Evolutionary conservation across 805 yeast species (phyloP), one percentile per base, ranked within the genome.

Genomic region (Myxozyma neotropica): DNA sequence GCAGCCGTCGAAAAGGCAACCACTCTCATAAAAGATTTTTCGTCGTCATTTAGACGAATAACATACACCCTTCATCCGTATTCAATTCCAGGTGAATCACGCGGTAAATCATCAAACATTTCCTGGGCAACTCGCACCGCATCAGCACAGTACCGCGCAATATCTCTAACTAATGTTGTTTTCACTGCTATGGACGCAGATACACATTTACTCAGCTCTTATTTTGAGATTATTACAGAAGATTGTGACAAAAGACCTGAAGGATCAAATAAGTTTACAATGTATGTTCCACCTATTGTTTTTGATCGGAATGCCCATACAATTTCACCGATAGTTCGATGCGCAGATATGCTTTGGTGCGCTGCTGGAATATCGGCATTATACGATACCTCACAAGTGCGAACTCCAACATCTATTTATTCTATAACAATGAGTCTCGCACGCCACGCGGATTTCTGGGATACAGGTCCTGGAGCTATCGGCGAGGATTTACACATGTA

Each of bases 401-500:
- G 49, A 10, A 64, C 64, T 6, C 68, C 68, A 10, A 65, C 68
- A 6, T 64, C 67, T 3, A 59, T 55, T n/a, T 65, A 65, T 42
- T 65, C 67, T 15, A 27, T 65, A 15, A 48, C 68, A 4, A n/a
- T 65, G 36, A 17, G 38, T 3, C 59, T 65, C 19, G 67, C 63
- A 8, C 58, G 58, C 2, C 35, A 36, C 29, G 68, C 61, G 2
- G 67, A 40, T n/a, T 64, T 64, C 31, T 65, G 68, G 68, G 68
- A 65, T 46, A 53, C 66, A 1, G 67, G 58, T 15, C 55, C 60
- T 21, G 57, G 38, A 2, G 68, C 68, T n/a, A 65, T 65, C 38
- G 68, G 68, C 24, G 68, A 65, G 45, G 68, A 65, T 33, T 39
- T 65, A 26, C 68, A 65, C 47, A 65, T 65, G 68, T 65, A 43